These are phyloP conservation scores for Camptophora hylomeconis DNA, from an alignment of 2,329 filamentous ascomycete genomes.

Conservation along the genomic window DNA sequence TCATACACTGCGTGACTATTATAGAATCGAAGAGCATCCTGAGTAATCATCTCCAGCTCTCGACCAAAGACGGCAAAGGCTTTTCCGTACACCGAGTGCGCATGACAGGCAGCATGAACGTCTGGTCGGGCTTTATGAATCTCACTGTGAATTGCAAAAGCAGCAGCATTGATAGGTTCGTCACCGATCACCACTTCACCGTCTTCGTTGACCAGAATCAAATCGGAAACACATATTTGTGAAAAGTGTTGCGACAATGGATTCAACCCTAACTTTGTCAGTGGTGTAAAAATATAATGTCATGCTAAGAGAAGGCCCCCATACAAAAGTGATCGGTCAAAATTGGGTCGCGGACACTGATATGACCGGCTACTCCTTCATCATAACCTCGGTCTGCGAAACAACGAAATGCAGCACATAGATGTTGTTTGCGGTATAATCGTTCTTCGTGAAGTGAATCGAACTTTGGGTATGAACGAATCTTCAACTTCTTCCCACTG, in stretches of 20 bases:
- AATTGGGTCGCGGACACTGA: constrained; percentile 29
- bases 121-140: constrained; percentile 42
- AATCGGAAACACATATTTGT: constrained; percentile 27
- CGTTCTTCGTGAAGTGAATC: constrained; percentile 27
- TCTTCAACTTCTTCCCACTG: constrained; percentile 32
- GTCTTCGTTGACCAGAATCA: constrained; percentile 31
- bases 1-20: constrained; percentile 28
- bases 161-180: constrained; percentile 33
- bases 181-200: constrained; percentile 28
- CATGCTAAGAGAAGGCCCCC: constrained; percentile 4
- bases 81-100: constrained; percentile 33
- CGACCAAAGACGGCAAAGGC: constrained; percentile 34
- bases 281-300: neutral
- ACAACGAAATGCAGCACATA: constrained; percentile 32
- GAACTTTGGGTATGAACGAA: constrained; percentile 35
- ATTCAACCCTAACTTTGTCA: constrained; percentile 29
- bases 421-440: constrained; percentile 32
- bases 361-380: constrained; percentile 30
- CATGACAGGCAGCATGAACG: constrained; percentile 27
- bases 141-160: constrained; percentile 34
- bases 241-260: constrained; percentile 33
- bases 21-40: constrained; percentile 31
- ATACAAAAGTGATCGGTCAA: constrained; percentile 26
- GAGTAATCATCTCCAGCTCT: constrained; percentile 35
- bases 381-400: constrained; percentile 29